Base-by-base conservation (phyloP, 2,329 filamentous ascomycete genomes). In the Trichoderma afroharzianum region DNA sequence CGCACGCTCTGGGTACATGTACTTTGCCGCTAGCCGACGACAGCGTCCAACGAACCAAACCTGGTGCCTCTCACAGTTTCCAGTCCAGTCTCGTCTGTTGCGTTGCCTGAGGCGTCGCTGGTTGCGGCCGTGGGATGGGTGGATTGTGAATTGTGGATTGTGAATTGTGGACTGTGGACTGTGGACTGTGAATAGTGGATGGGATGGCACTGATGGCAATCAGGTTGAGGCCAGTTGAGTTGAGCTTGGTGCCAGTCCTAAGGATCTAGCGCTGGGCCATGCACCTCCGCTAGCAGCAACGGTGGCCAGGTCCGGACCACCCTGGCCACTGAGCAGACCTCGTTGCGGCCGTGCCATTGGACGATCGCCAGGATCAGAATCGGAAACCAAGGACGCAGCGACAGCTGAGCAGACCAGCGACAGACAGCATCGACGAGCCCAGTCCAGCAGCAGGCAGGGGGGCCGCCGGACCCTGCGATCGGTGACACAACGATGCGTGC, bases 361-460 rank as follows among this genome's bases (percentile, higher is more conserved):
- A 47, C 68, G 61, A 71, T 71, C 68, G 61, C 59, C 58, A 59
- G 61, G 59, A 71, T 64, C 68, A 71, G 61, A 64, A 66, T 71
- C 61, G 50, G 50, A 71, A 64, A 71, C 50, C 32, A 57, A 53
- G 39, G 39, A 43, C 39, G 39, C 39, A 43, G n/a, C 30, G 47
- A 66, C 50, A 59, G 68, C 68, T 71, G 68, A 71, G 61, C 61
- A 63, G 24, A 63, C 33, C 43, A 62, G 36, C 58, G 30, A 61
- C 47, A 53, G 30, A 61, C 47, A 53, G 47, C 47, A 53, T 53
- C 47, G 47, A 59, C 57, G 57, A 59, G 57, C 28, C 26, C 28
- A 30, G 18, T 26, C 12, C n/a, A 33, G 58, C n/a, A 32, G 55
- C 26, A 63, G 61, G 18, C 50, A 39, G 63, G 33, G 36, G 66